Evolutionary conservation across 1,284 basidiomycete species (phyloP).

Genomic region (Pseudozyma sp.): DNA sequence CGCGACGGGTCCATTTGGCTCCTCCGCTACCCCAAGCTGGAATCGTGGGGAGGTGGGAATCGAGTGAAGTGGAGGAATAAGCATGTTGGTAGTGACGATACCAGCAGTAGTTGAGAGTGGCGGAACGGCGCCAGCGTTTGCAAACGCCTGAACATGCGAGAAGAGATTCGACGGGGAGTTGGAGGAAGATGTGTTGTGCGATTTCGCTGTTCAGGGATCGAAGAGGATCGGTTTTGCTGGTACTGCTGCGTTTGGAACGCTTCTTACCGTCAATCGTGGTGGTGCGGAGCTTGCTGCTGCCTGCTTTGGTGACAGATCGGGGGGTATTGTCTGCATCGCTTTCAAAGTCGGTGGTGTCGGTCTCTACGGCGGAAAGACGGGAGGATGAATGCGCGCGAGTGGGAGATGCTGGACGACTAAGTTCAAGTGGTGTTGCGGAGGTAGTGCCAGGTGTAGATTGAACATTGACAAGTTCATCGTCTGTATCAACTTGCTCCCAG

Average conservation of each 20-base stretch:
- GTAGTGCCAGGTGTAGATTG: conserved; percentile 41
- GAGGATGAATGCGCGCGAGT: conserved; percentile 31
- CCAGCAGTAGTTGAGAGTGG: conserved; percentile 65
- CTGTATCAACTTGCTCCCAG: conserved; percentile 57
- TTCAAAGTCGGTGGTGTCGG: conserved; percentile 46
- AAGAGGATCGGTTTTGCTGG: conserved; percentile 59
- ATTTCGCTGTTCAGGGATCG: conserved; percentile 53
- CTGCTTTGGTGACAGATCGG: conserved; percentile 3
- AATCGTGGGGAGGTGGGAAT: conserved; percentile 17
- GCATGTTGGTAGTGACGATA: conserved; percentile 46
- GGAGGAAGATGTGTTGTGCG: conserved; percentile 65
- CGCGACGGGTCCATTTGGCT: conserved; percentile 62
- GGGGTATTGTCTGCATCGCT: conserved; percentile 19
- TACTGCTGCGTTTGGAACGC: conserved; percentile 38
- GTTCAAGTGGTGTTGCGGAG: conserved; percentile 43
- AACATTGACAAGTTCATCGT: conserved; percentile 53
- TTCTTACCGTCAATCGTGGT: conserved; percentile 7
- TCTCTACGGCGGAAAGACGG: conserved; percentile 34
- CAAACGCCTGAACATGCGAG: conserved; percentile 53
- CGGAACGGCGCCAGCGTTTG: conserved; percentile 58
- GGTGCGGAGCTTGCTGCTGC: conserved; percentile 23
- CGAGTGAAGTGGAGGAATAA: conserved; percentile 33
- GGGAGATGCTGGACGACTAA: conserved; percentile 44
- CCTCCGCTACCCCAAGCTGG: conserved; percentile 46
- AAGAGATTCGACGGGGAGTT: conserved; percentile 50